These are phyloP conservation scores for Penstemon davidsonii DNA, from an alignment of 257 asterid genomes.

Conservation along the genomic window DNA sequence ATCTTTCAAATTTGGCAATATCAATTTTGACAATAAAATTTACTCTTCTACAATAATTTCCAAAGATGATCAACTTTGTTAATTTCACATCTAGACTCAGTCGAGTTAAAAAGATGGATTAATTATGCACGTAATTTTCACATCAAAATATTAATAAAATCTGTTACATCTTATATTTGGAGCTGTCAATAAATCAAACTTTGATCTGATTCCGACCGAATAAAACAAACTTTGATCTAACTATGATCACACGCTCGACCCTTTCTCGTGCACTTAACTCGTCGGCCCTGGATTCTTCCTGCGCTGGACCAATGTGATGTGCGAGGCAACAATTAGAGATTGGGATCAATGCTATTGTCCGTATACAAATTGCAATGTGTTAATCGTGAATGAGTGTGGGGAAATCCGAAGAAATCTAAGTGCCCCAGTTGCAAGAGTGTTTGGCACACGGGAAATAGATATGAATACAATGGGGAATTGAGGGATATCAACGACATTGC, in stretches of 20 bases:
- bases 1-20: no score
- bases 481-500: slow-evolving; percentile 52
- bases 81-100: no score
- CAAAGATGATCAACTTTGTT: no score
- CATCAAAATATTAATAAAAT: no score
- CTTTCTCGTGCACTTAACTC: slow-evolving; percentile 42
- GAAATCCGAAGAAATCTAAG: slow-evolving; percentile 37
- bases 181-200: no score
- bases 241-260: slow-evolving; percentile 58
- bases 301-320: slow-evolving; percentile 70
- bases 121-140: no score
- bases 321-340: slow-evolving; percentile 48
- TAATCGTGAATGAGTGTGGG: slow-evolving; percentile 70
- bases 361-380: slow-evolving; percentile 45
- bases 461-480: slow-evolving; percentile 44
- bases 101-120: no score
- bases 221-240: no score
- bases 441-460: slow-evolving; percentile 60
- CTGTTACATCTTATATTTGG: no score
- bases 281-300: slow-evolving; percentile 43
- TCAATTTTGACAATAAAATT: no score
- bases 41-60: no score
- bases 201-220: no score
- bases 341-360: slow-evolving; percentile 54
- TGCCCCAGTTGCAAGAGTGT: slow-evolving; percentile 65